A percentile compares a stretch with the other conserved stretches of the same genome.
Evolutionary conservation across 495 filamentous ascomycete species (phyloP).

Genomic region (Hypoxylon fuscum): DNA sequence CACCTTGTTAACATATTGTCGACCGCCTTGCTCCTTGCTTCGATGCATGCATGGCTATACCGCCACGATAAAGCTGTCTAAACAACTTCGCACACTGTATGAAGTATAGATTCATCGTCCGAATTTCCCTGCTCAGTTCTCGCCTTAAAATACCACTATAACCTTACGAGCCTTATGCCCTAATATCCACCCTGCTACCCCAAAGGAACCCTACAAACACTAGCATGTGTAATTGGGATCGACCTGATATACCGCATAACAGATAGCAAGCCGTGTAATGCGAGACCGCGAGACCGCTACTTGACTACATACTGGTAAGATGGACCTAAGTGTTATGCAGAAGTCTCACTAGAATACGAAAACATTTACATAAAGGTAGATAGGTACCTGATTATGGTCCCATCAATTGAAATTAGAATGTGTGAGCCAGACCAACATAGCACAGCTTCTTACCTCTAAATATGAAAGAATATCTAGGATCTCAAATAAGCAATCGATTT

Average conservation of each 20-base stretch:
- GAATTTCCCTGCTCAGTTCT: background rate
- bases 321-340: too few relatives aligned
- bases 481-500: too few relatives aligned
- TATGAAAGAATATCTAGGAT: too few relatives aligned
- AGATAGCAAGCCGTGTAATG: constrained; percentile 14
- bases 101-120: constrained; percentile 1
- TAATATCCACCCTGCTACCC: constrained; percentile 8
- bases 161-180: constrained; percentile 14
- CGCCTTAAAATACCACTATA: background rate
- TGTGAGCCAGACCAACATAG: too few relatives aligned
- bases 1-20: too few relatives aligned
- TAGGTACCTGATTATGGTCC: too few relatives aligned
- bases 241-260: constrained; percentile 6
- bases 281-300: background rate
- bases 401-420: too few relatives aligned
- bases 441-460: too few relatives aligned
- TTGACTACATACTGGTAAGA: background rate
- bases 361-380: too few relatives aligned
- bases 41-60: background rate
- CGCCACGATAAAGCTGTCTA: background rate
- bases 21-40: too few relatives aligned
- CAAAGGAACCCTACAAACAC: background rate
- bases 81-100: background rate
- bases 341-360: too few relatives aligned
- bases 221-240: constrained; percentile 30